Evolutionary conservation across 1,139 yeast genomes (phyloP), one percentile per base, ranked within the genome.

Genomic region (Diutina scorzettiae): DNA sequence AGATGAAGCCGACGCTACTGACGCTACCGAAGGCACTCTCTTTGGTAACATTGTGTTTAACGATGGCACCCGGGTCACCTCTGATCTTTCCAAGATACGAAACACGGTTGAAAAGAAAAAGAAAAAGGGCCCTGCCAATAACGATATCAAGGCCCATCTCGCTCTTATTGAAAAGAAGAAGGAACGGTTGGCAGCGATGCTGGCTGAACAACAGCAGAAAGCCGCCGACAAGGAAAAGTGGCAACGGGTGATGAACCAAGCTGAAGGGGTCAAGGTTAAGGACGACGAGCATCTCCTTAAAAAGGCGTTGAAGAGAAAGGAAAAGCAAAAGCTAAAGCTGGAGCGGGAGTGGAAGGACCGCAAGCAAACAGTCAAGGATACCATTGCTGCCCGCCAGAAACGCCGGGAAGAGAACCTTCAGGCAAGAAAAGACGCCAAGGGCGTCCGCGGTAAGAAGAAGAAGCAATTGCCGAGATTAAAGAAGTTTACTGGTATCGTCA

Each of bases 361-460:
- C 53, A 79, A 81, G 60, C 83, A 81, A 53, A 71, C 72, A 34
- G 95, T 91, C 18, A 75, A 76, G 46, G 84, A 80, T 52, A 78
- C 81, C 39, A 81, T 83, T 45, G 73, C 80, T 40, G 84, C 82
- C 14, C 79, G 81, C 53, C 78, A 74, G 45, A 83, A 84, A 63
- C 81, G 91, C 67, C 76, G 96, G 62, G 95, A 87, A 53, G 95
- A 85, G 54, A 91, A 91, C 55, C 69, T 91, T 59, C 78, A 81
- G 57, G 76, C 84, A 36, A 76, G 95, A 60, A 78, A 73, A 54
- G 94, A 81, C 33, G 80, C 81, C 57, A 86, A 81, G 63, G 91
- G 89, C 43, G 74, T 77, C 50, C 75, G 76, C 58, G 66, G 79
- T 52, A 79, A 79, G 56, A 70, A 81, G 46, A 82, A 79, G 60